A percentile compares a stretch with the other conserved stretches of the same genome.
Conservation (phyloP, 83 land plant genomes). For the Thuja plicata region DNA sequence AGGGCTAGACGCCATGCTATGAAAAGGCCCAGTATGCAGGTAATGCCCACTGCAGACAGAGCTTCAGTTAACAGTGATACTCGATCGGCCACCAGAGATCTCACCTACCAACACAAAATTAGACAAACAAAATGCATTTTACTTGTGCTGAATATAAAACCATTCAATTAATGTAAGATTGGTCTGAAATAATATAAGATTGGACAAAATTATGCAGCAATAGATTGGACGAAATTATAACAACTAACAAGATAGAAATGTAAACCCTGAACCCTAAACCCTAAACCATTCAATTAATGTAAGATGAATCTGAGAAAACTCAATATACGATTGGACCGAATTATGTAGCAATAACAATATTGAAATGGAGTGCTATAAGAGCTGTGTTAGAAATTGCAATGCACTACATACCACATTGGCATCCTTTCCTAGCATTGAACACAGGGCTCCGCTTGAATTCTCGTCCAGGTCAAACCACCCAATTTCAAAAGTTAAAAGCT, state of each 20-base stretch:
- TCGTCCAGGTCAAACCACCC: slow-evolving; percentile 82
- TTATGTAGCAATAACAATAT: no score
- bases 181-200: background rate
- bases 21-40: slow-evolving; percentile 41
- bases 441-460: slow-evolving; percentile 57
- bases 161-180: background rate
- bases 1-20: slow-evolving; percentile 58
- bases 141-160: background rate
- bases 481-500: slow-evolving; percentile 60
- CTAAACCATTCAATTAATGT: background rate
- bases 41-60: slow-evolving; percentile 31
- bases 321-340: no score
- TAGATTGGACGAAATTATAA: no score
- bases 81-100: slow-evolving; percentile 55
- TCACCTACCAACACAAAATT: slow-evolving; percentile 10
- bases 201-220: no score
- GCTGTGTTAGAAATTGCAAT: no score
- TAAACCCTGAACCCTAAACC: no score
- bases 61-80: slow-evolving; percentile 44
- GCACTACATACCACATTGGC: slow-evolving; percentile 43
- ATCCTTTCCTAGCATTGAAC: slow-evolving; percentile 59
- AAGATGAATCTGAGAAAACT: no score
- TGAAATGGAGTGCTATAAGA: no score
- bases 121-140: background rate
- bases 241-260: no score